Evolutionary conservation across 495 filamentous ascomycete species (phyloP).

Genomic region (Lasiosphaeria miniovina): DNA sequence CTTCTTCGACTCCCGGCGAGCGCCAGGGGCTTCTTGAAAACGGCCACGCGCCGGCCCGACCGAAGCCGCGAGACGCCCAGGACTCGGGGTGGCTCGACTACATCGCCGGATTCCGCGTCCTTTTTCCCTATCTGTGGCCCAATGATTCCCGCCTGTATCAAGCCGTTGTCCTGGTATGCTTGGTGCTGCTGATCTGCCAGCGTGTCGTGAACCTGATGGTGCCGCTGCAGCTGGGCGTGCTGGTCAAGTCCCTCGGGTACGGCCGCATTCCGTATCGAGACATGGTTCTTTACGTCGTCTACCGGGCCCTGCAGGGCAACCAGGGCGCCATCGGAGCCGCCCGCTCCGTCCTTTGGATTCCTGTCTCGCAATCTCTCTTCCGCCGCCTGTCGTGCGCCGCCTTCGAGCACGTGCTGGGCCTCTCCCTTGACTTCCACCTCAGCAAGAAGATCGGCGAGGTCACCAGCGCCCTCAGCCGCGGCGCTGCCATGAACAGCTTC

Average conservation of each 20-base stretch:
- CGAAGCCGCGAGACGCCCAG: conserved; percentile 25
- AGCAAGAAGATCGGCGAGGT: conserved; percentile 94
- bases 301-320: conserved; percentile 76
- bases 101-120: conserved; percentile 72
- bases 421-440: conserved; percentile 91
- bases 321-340: conserved; percentile 77
- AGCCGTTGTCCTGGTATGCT: conserved; percentile 68
- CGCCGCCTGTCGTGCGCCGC: conserved; percentile 85
- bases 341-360: conserved; percentile 82
- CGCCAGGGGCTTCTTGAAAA: conserved; percentile 30
- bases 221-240: conserved; percentile 67
- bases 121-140: conserved; percentile 90
- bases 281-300: conserved; percentile 75
- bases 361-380: conserved; percentile 89
- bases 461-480: conserved; percentile 84
- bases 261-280: conserved; percentile 35
- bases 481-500: conserved; percentile 89
- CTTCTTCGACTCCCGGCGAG: conserved; percentile 20
- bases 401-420: conserved; percentile 89
- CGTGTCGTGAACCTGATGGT: conserved; percentile 74
- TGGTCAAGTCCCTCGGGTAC: conserved; percentile 63
- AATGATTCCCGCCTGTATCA: conserved; percentile 68
- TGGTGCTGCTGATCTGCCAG: conserved; percentile 67
- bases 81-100: conserved; percentile 58
- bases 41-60: conserved; percentile 13